Base-by-base conservation (phyloP, 192 early-diverging fungal species). In the Borealophlyctis nickersoniae region DNA sequence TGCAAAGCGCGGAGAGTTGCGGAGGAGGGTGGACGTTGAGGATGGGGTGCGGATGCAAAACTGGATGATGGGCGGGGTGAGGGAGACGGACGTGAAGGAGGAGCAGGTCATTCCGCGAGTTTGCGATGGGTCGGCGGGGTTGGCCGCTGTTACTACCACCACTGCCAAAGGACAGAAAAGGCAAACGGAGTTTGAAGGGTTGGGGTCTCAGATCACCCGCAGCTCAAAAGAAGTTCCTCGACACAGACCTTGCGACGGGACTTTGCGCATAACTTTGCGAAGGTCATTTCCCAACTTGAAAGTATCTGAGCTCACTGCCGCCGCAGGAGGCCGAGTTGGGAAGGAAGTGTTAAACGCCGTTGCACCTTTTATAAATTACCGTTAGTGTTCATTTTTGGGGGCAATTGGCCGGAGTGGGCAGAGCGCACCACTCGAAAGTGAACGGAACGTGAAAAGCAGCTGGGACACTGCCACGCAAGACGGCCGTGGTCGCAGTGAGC, bases 31-130 rank as follows among this genome's bases (percentile, higher is more conserved):
- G 0, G 86, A 84, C 1, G 81, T 83, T 9, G 77, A 70, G 11
- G 87, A 89, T 2, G 85, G 87, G 0, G 73, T 62, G n/a, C 83
- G 80, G 1, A 89, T 77, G 63, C 77, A 79, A 52, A 89, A 89
- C 0, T 82, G 75, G 22, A 89, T 68, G 14, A 85, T 67, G 5
- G 87, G 83, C 7, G 87, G 87, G 26, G 75, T 59, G 2, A 89
- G 66, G 3, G 83, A 81, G 27, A 89, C 78, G 0, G 87, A 87
- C 0, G 83, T 84, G 52, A 89, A 87, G 3, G 86, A 87, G 9
- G 79, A 80, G 30, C 85, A 81, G 7, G 87, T 89, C 52, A 82
- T 87, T 7, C 87, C 87, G 4, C 60, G 54, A 3, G 52, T 29
- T 2, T 30, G 3, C 13, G 36, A 7, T 2, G 29, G 29, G 22